phyloP scores from a whole-genome alignment of 169 alveolate species.

The Miamiensis avidus region DNA sequence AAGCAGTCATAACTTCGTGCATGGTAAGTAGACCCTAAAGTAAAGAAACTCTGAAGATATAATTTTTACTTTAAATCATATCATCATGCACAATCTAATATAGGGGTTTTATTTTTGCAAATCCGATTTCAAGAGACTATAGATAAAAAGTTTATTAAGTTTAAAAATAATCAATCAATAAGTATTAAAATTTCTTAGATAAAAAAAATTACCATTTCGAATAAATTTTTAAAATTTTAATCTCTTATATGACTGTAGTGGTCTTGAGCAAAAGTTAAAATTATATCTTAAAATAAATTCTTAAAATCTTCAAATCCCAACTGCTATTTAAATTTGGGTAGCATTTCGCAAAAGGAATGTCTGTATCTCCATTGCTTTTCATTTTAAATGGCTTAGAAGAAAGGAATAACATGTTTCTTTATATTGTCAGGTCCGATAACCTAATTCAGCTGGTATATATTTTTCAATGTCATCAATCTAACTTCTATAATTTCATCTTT shows the following conservation, averaged over 20 bases:
- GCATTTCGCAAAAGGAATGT: constrained; percentile 19
- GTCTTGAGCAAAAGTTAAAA: constrained; percentile 20
- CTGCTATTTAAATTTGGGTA: constrained; percentile 29
- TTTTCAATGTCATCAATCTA: constrained; percentile 33
- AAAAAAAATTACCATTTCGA: background rate
- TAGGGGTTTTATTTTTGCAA: constrained; percentile 8
- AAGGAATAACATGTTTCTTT: constrained; percentile 33
- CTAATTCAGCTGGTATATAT: constrained; percentile 20
- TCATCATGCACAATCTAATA: background rate
- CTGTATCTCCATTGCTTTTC: constrained; percentile 51
- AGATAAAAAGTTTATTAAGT: too few relatives aligned
- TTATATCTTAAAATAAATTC: constrained; percentile 10
- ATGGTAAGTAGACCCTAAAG: constrained; percentile 13
- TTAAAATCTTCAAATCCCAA: constrained; percentile 30
- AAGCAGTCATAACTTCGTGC: constrained; percentile 8
- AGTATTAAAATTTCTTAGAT: too few relatives aligned
- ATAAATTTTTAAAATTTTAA: constrained; percentile 27
- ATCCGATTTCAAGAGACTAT: constrained; percentile 19
- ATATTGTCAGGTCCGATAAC: constrained; percentile 34
- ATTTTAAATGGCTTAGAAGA: constrained; percentile 16
- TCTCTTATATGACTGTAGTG: constrained; percentile 40
- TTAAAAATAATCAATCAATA: too few relatives aligned
- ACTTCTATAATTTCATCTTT: constrained; percentile 45
- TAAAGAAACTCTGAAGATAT: constrained; percentile 41
- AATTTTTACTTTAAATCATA: constrained; percentile 21